Base-by-base conservation (phyloP, 75 land plant species). In the Adiantum capillusveneris region DNA sequence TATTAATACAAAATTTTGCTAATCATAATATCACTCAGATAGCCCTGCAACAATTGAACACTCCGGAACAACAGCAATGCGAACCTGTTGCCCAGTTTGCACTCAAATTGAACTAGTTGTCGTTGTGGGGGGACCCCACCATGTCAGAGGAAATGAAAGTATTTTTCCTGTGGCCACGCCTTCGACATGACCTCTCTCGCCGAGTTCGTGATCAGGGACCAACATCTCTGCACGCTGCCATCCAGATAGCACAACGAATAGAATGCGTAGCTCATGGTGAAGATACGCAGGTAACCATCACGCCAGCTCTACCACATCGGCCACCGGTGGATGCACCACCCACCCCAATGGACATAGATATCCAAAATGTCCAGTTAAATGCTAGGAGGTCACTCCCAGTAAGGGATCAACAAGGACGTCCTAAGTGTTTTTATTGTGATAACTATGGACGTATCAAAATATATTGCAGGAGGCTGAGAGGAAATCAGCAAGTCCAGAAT, bases 41-140 rank as follows among this genome's bases (percentile, higher is more conserved):
- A 12, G 18, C 9, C 18, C 51, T 48, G 6, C 18, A 48, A 18
- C 51, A 48, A 20, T 48, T 48, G 20, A 18, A 12, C 20, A 48
- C 20, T 20, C 20, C 20, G 18, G 20, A 48, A 19, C 51, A 48
- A 19, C 9, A 48, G 20, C 51, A 12, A 19, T 16, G 18, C 18
- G 51, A 48, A 48, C 51, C 9, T 12, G 51, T 48, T 5, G 20
- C 51, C 51, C 20, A 48, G 51, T 48, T 48, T 20, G 51, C 51
- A 16, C 20, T 48, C 51, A 48, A 48, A 48, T 20, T 48, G 20
- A 48, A 48, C 20, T 20, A 48, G 20, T 48, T 48, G 9, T 20
- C 20, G 6, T 20, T 48, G 13, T 20, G 51, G 6, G 51, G 20
- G 5, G 51, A 48, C 20, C 51, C 18, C 9, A 19, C 51, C 51